Evolutionary conservation across 176 grass and related monocot species (phyloP), one percentile per base, ranked within the genome.

Genomic region (Saccharum spontaneum): DNA sequence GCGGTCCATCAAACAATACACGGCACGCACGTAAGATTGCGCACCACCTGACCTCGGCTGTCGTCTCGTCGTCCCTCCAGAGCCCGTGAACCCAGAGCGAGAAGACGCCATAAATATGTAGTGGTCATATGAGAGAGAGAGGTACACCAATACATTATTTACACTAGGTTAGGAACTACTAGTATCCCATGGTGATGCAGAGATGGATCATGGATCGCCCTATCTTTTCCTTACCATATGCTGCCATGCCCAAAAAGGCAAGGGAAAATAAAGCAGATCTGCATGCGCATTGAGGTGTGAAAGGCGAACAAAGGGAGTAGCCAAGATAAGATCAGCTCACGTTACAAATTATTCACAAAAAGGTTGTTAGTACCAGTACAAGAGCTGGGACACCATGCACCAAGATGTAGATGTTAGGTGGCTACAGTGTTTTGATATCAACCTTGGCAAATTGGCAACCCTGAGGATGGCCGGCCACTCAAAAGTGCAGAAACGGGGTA

Each of bases 11-110:
- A 38, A 81, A 76, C 46, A 12, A 54, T 34, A 76, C 59, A 76
- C 69, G 69, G 44, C 69, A 67, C 12, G 43, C 70, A 13, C 61
- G 28, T 39, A 59, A 76, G 71, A 60, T 59, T 67, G 69, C 85
- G 45, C 45, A 52, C 72, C 41, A 17, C 78, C 60, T 75, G 69
- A 69, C 45, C 3, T 2, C 12, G 44, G 23, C 71, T 50, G 71
- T 33, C 24, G 54, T 57, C 55, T n/a, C 5, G 52, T 48, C 28
- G 77, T 30, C 43, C 13, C 34, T 75, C 44, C 0, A 38, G 7
- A 17, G 54, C 73, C 78, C 79, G 71, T 82, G 85, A 87, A 44
- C 70, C 45, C 33, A 8, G 31, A 26, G 16, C 46, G 18, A 59
- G 11, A 37, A 52, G 30, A 36, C 7, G 63, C 28, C 76, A 31